Evolutionary conservation across 2,329 filamentous ascomycete genomes (phyloP).

Genomic region (Cryphonectria naterciae): DNA sequence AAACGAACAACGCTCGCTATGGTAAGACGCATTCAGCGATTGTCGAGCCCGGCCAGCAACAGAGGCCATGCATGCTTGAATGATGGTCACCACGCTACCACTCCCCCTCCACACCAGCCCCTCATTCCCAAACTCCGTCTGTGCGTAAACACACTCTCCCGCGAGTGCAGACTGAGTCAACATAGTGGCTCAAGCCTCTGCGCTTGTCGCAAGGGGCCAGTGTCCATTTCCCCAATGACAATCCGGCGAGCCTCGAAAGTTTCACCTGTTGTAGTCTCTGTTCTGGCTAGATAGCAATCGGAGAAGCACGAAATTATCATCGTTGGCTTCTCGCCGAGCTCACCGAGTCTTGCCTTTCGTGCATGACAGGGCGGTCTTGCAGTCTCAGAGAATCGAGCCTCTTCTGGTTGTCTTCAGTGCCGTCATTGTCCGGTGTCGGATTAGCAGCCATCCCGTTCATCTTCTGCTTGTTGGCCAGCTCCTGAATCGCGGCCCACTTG

Average conservation of each 20-base stretch:
- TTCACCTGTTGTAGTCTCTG: background rate
- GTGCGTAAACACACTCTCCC: slow-evolving; percentile 7
- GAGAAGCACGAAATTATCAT: slow-evolving; percentile 43
- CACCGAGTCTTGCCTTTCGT: slow-evolving; percentile 65
- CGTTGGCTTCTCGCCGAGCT: slow-evolving; percentile 58
- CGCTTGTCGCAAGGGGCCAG: background rate
- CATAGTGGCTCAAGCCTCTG: background rate
- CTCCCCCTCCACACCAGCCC: background rate
- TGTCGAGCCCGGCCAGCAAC: slow-evolving; percentile 16
- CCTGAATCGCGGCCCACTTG: slow-evolving; percentile 85
- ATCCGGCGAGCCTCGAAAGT: background rate
- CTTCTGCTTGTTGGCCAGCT: slow-evolving; percentile 76
- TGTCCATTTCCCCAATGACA: background rate
- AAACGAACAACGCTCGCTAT: slow-evolving; percentile 11
- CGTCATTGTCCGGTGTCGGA: slow-evolving; percentile 75
- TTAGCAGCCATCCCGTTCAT: slow-evolving; percentile 40
- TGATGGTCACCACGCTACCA: slow-evolving; percentile 3
- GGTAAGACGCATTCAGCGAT: slow-evolving; percentile 11
- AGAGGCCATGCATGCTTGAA: slow-evolving; percentile 16
- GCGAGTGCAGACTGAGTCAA: background rate
- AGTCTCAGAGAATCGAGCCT: slow-evolving; percentile 87
- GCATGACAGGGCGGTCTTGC: slow-evolving; percentile 67
- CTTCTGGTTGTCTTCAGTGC: slow-evolving; percentile 82
- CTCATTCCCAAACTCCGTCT: slow-evolving; percentile 11
- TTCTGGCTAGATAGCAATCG: slow-evolving; percentile 11